phyloP scores from a whole-genome alignment of 306 rosid species.

The Prunus mongolica region DNA sequence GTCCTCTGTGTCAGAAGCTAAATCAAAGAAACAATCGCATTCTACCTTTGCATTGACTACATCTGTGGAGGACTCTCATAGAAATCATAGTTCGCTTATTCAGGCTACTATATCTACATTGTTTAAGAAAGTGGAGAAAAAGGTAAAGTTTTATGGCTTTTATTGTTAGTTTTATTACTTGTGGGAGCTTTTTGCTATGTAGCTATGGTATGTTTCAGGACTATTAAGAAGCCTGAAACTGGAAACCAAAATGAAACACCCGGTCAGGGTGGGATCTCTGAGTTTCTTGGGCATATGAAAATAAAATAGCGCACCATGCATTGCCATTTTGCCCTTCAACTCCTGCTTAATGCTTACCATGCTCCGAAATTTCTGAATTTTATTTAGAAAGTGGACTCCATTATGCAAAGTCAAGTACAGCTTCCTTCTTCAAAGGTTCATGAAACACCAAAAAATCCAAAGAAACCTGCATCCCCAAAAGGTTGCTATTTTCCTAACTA shows the following conservation, averaged over 20 bases:
- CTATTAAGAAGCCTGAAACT: not conserved
- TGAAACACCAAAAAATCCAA: constrained; percentile 41
- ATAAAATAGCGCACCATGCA: not conserved
- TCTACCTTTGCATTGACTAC: constrained; percentile 22
- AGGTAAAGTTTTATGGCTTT: constrained; percentile 39
- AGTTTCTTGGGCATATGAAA: not conserved
- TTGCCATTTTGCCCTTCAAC: not conserved
- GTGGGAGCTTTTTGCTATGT: not conserved
- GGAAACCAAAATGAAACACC: not conserved
- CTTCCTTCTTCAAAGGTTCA: constrained; percentile 14
- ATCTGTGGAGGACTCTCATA: constrained; percentile 31
- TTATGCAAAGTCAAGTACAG: constrained; percentile 5
- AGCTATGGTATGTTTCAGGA: not conserved
- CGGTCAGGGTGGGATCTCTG: not conserved
- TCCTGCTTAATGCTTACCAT: not conserved
- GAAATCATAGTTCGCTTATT: constrained; percentile 49
- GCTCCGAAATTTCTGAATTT: constrained; percentile 6
- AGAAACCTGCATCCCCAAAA: constrained; percentile 48
- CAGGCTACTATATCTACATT: constrained; percentile 75
- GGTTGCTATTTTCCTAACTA: constrained; percentile 35
- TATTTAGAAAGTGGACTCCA: constrained; percentile 14
- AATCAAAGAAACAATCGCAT: constrained; percentile 30
- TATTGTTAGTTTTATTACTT: not conserved
- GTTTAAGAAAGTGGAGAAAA: constrained; percentile 82
- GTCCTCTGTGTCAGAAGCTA: constrained; percentile 35